Base-by-base conservation (phyloP, 2,329 filamentous ascomycete genomes). In the Ascosphaera apis region DNA sequence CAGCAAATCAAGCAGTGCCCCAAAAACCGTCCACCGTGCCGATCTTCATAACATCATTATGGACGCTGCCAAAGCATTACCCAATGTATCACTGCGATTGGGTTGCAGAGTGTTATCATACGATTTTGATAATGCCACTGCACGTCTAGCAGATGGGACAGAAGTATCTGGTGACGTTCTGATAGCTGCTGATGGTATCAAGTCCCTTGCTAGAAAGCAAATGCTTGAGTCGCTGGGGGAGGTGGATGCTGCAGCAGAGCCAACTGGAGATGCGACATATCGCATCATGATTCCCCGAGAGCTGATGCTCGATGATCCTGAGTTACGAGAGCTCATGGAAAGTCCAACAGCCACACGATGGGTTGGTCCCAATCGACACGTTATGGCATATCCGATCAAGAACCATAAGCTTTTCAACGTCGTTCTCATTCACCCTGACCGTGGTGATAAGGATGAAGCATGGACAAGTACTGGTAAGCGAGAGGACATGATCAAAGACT, bases 1-100 rank as follows among this genome's bases (percentile, higher is more conserved):
- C 35, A 55, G 67, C 6, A 72, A 66, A 21, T 86, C 83, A 48
- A 68, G 68, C 25, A 82, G 76, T 49, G 72, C 76, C 0, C 79
- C 86, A 55, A 82, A 79, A 66, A 76, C 80, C 3, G 79, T 77
- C 5, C 80, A 88, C 50, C 70, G 80, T 15, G 65, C 74, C 0
- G 77, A 73, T 6, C 64, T 86, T 3, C 76, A 79, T 4, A 66
- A 67, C 25, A 66, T 67, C 4, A 56, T 86, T 21, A 83, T 72
- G 53, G 62, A 76, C 34, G 77, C 67, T n/a, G 46, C 58, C 60
- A 33, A 63, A 78, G 46, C 51, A 64, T 13, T 60, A 60, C 25
- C 72, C 86, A 49, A 70, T 53, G 4, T 83, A 86, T 56, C 65
- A 74, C 54, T 76, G 84, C 48, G 62, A 66, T 19, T 67, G 63